phyloP scores from a whole-genome alignment of 2,329 filamentous ascomycete genomes.

The Fusarium sp. region DNA sequence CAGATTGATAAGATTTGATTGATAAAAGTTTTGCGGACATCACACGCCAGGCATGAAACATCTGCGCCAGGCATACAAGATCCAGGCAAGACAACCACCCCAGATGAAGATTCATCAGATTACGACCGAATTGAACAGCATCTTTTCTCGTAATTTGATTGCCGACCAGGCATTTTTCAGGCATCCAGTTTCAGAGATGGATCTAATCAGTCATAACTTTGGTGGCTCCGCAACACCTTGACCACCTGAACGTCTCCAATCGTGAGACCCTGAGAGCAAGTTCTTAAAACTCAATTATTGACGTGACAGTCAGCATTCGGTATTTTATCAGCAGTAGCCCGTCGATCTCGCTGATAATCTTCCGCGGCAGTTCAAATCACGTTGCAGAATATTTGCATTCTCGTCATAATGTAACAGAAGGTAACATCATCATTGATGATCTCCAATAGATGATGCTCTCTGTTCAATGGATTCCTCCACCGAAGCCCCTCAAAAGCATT shows the following conservation, averaged over 20 bases:
- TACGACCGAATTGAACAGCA: slow-evolving; percentile 26
- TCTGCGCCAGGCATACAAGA: slow-evolving; percentile 30
- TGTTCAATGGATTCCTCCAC: slow-evolving; percentile 22
- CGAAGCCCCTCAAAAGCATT: slow-evolving; percentile 22
- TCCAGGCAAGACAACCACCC: slow-evolving; percentile 1
- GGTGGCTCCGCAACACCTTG: slow-evolving; percentile 25
- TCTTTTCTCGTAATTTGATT: slow-evolving; percentile 30
- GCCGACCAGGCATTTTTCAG: slow-evolving; percentile 12
- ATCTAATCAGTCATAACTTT: slow-evolving; percentile 30
- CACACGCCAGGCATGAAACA: slow-evolving; percentile 39
- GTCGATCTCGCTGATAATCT: background rate
- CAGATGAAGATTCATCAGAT: slow-evolving; percentile 19
- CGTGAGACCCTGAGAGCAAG: slow-evolving; percentile 3
- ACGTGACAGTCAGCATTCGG: slow-evolving; percentile 5
- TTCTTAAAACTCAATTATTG: slow-evolving; percentile 9
- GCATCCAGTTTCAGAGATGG: slow-evolving; percentile 14
- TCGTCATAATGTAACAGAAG: slow-evolving; percentile 24
- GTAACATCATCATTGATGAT: slow-evolving; percentile 19
- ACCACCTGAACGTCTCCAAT: slow-evolving; percentile 7
- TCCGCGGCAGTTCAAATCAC: slow-evolving; percentile 14
- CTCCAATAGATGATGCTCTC: slow-evolving; percentile 7
- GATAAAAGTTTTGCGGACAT: slow-evolving; percentile 53
- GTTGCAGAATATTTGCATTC: slow-evolving; percentile 8
- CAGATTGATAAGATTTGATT: slow-evolving; percentile 65
- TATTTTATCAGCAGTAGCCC: slow-evolving; percentile 6